These are phyloP conservation scores for Microbotryomycetes sp. DNA, from an alignment of 1,284 basidiomycete genomes.

Conservation along the genomic window DNA sequence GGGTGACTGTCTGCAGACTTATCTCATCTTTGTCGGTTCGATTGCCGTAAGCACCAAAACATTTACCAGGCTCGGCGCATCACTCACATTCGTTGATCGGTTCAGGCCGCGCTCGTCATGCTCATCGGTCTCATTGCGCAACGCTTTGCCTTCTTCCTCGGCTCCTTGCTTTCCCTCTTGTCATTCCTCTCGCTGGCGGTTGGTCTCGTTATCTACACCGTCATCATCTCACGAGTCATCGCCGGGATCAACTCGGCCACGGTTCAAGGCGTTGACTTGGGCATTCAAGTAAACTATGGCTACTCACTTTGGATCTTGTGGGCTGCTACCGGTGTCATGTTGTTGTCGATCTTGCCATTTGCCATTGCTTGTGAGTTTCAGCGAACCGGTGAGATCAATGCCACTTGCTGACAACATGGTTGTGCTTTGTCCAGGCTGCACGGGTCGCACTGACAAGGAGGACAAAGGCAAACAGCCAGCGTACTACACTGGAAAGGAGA, in stretches of 20 bases:
- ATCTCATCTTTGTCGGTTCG: constrained; percentile 27
- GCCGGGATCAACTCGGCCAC: constrained; percentile 19
- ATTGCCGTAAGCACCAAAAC: constrained; percentile 8
- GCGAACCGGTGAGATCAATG: too few relatives aligned
- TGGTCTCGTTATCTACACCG: constrained; percentile 31
- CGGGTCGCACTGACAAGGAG: neutral
- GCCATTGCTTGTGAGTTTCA: neutral
- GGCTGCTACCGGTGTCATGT: constrained; percentile 29
- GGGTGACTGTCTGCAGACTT: neutral
- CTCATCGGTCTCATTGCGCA: constrained; percentile 33
- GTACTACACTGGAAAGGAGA: too few relatives aligned
- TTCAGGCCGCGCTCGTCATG: constrained; percentile 15
- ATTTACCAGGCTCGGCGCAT: constrained; percentile 3
- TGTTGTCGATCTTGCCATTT: constrained; percentile 27
- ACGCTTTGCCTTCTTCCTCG: constrained; percentile 31
- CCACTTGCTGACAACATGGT: too few relatives aligned
- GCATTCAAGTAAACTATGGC: constrained; percentile 31
- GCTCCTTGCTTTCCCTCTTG: constrained; percentile 21
- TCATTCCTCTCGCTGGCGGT: constrained; percentile 28
- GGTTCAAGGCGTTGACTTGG: constrained; percentile 17
- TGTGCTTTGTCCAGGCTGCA: neutral
- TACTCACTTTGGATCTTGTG: constrained; percentile 32
- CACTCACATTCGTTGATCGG: neutral
- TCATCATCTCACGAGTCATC: constrained; percentile 17
- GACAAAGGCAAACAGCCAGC: too few relatives aligned